Base-by-base conservation (phyloP, 345 rosid genomes). In the Rhizophora apiculata region DNA sequence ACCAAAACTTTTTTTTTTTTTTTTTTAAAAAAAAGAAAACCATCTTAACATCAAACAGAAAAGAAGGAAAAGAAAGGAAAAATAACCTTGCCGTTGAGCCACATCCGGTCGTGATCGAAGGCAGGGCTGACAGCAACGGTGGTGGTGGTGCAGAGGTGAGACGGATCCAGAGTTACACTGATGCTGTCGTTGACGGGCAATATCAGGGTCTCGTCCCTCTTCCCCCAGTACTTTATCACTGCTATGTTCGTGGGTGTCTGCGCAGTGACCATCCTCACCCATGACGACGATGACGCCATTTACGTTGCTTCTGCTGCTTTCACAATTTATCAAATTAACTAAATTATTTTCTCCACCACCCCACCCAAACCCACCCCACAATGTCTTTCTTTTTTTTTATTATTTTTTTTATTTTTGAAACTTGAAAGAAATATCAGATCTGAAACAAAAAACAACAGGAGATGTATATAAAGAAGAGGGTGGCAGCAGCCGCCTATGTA, bases 161-260 rank as follows among this genome's bases (percentile, higher is more conserved):
- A 77, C 13, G 99, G 99, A 86, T 95, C 98, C 36, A 95, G 85
- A 29, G 99, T 95, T 11, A 92, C 93, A 77, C 98, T 92, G 53
- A 95, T 92, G 76, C 99, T 95, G 52, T 90, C 97, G 54, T 95
- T 95, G n/a, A 95, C 78, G 9, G 99, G 99, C 64, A 95, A 83
- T 69, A 95, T 95, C 55, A 92, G 87, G 74, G 80, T 71, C 79
- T 95, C 99, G n/a, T 92, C 96, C 64, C 96, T 74, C 76, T 95
- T 95, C 3, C 99, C 99, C 98, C 99, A 92, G 68, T 90, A 95
- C 87, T 95, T 95, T 5, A 95, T 90, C 75, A 95, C 99, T 0
- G 99, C 96, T 29, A 92, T 95, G 80, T 95, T 95, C 5, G 99
- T 95, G 58, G 98, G 99, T 8, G 99, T 86, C 74, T 85, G 94